Percentiles rank a stretch among this genome's conserved stretches.
Evolutionary conservation across 2,329 filamentous ascomycete genomes (phyloP).

Genomic region (Rutstroemia sp.): DNA sequence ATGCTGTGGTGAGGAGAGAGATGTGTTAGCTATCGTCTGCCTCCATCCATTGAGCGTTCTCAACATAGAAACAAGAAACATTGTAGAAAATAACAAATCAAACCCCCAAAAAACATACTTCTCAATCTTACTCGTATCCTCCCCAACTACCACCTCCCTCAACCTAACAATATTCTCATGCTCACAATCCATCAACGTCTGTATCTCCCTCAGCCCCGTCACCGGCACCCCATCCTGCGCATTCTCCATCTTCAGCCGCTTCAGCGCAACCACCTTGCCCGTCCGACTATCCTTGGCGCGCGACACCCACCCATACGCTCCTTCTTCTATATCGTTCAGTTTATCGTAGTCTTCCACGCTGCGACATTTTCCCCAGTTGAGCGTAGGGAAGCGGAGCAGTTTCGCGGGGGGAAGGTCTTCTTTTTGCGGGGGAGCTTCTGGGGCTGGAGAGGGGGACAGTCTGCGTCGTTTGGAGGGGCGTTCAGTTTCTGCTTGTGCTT

Average conservation of each 20-base stretch:
- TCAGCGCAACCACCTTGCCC: slow-evolving; percentile 79
- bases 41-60: not conserved
- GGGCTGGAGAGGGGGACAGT: slow-evolving; percentile 31
- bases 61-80: not conserved
- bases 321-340: slow-evolving; percentile 95
- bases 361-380: slow-evolving; percentile 61
- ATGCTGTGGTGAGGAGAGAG: slow-evolving; percentile 50
- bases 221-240: slow-evolving; percentile 72
- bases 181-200: slow-evolving; percentile 72
- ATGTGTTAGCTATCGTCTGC: slow-evolving; percentile 15
- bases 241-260: slow-evolving; percentile 84
- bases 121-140: slow-evolving; percentile 45
- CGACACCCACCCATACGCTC: slow-evolving; percentile 91
- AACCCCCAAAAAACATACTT: slow-evolving; percentile 39
- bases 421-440: slow-evolving; percentile 16
- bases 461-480: slow-evolving; percentile 56
- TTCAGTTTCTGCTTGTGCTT: slow-evolving; percentile 31
- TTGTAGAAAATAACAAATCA: slow-evolving; percentile 7
- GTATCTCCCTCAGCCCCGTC: slow-evolving; percentile 88
- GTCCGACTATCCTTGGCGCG: slow-evolving; percentile 68
- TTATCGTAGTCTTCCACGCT: slow-evolving; percentile 85
- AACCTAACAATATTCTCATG: slow-evolving; percentile 80
- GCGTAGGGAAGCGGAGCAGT: slow-evolving; percentile 64
- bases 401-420: slow-evolving; percentile 38
- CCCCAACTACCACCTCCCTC: slow-evolving; percentile 76